Evolutionary conservation across 31 red algal genomes (phyloP), one percentile per base, ranked within the genome.

Genomic region (Bonnemaisonia californica): DNA sequence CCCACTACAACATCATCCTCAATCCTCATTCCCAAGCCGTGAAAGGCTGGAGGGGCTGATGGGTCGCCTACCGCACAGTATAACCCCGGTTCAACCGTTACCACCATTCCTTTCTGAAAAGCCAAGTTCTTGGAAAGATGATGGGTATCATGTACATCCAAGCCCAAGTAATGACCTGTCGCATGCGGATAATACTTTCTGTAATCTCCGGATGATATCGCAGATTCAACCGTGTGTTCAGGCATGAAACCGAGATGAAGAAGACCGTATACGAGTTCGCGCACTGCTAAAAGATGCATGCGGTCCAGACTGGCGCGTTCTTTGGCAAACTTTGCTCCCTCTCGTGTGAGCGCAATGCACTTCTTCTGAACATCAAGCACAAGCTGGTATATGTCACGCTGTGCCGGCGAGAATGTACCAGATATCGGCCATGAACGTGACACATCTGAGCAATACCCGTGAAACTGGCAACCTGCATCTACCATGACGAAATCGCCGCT

Each of bases 131-230:
- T 96, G 28, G 68, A 54, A 23, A 84, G 57, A 34, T 69, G 71
- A 69, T 96, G 94, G 21, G 89, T 92, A 38, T 96, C 94, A 76
- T 96, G 94, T 16, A 90, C 87, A 68, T 96, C 94, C 81, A 91
- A 85, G 60, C 94, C 94, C 47, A 96, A 71, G 71, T 89, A 96
- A 51, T 96, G 94, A 19, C 94, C 94, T 26, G 87, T 85, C 16
- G 94, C 81, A 57, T 96, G 94, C 7, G 88, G 88, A 80, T 84
- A 96, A 35, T 88, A 94, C 45, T 78, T 80, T 24, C 54, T 34
- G 56, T 88, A 94, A 22, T 65, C 85, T 42, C 85, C 85, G 56
- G 64, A 61, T 16, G 74, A 55, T 5, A 89, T 38, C 3, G 85
- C 85, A 61, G 62, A 60, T 48, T 89, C 76, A 60, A 89, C 22